Conservation (phyloP, 73 alveolate genomes). For the Paramecium tetraurelia region DNA sequence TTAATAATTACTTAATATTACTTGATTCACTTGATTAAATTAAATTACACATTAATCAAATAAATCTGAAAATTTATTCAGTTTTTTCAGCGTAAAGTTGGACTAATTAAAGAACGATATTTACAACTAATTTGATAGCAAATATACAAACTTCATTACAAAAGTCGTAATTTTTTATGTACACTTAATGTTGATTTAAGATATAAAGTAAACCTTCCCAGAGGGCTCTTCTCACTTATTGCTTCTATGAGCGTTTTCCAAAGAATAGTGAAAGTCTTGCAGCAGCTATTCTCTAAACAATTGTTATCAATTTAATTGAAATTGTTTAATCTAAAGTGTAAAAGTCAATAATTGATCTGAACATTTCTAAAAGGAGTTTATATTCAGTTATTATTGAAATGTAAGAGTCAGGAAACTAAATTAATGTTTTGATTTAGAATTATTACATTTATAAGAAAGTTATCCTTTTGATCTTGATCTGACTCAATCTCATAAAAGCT, state of each 20-base stretch:
- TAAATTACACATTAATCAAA: background rate
- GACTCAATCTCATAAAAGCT: constrained; percentile 23
- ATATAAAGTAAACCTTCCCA: constrained; percentile 4
- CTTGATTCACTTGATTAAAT: background rate
- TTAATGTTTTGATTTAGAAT: background rate
- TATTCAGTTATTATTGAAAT: background rate
- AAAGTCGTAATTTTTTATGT: background rate
- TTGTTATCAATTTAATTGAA: background rate
- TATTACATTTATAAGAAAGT: background rate
- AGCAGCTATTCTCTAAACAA: background rate
- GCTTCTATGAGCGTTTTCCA: background rate
- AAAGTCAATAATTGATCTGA: background rate
- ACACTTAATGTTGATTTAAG: background rate
- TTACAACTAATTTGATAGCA: background rate
- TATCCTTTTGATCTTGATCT: constrained; percentile 23
- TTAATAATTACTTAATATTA: background rate
- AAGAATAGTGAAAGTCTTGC: background rate
- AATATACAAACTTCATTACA: background rate
- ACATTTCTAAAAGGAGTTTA: background rate
- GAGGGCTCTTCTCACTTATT: background rate
- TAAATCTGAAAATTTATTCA: background rate
- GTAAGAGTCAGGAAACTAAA: constrained; percentile 36
- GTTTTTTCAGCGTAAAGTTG: background rate
- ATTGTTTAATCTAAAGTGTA: background rate
- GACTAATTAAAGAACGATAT: background rate